Conservation (phyloP, 1,284 basidiomycete species). For the Ceraceosorus guamensis region DNA sequence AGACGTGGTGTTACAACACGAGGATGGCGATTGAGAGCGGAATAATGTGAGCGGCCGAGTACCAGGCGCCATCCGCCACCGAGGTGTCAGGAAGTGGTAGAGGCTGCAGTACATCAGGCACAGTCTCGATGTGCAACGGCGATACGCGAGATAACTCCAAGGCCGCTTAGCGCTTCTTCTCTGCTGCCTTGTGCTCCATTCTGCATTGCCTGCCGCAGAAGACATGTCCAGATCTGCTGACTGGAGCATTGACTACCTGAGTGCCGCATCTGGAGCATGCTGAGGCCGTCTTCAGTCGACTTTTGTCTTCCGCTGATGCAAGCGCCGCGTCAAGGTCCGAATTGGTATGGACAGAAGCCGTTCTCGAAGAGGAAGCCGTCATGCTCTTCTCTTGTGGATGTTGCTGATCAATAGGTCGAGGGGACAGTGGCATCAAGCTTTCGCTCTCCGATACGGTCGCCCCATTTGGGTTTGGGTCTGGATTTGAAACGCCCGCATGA, state of each 20-base stretch:
- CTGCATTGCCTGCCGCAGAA: constrained; percentile 10
- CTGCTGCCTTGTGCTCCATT: constrained; percentile 2
- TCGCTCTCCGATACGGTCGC: neutral
- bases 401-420: neutral
- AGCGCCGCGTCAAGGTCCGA: constrained; percentile 9
- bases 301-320: constrained; percentile 6
- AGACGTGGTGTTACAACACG: no score
- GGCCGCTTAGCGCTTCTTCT: neutral
- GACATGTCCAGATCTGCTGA: constrained; percentile 5
- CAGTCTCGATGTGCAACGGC: no score
- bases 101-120: no score
- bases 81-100: no score
- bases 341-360: neutral
- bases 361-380: neutral
- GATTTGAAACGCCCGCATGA: neutral
- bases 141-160: no score
- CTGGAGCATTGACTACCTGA: constrained; percentile 10
- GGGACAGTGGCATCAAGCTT: neutral
- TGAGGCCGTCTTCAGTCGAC: constrained; percentile 8
- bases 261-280: constrained; percentile 3
- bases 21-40: no score
- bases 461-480: neutral
- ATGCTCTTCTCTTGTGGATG: neutral
- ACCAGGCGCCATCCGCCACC: no score
- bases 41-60: no score